A percentile compares a stretch with the other conserved stretches of the same genome.
These are phyloP conservation scores for Mercurialis annua DNA, from an alignment of 345 rosid genomes.

Conservation along the genomic window DNA sequence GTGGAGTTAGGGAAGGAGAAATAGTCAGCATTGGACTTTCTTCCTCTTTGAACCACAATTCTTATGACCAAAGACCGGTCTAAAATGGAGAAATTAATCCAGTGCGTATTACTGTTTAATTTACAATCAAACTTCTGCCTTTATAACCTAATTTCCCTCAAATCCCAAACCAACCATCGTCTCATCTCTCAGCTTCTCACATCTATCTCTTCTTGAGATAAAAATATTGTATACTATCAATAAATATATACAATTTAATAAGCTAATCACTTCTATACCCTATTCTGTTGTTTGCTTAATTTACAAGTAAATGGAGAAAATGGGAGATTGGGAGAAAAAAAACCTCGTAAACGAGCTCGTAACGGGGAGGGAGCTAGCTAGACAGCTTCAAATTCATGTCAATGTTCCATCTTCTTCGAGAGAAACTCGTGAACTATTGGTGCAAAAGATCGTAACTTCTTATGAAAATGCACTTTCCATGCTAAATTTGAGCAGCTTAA, in stretches of 20 bases:
- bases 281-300: no score
- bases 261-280: no score
- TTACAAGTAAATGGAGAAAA: slow-evolving; percentile 25
- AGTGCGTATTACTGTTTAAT: not conserved
- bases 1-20: not conserved
- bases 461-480: slow-evolving; percentile 59
- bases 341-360: slow-evolving; percentile 46
- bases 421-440: slow-evolving; percentile 43
- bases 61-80: slow-evolving; percentile 25
- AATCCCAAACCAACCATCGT: not conserved
- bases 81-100: slow-evolving; percentile 1
- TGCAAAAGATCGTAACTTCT: slow-evolving; percentile 50
- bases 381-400: slow-evolving; percentile 45
- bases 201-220: not conserved
- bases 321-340: slow-evolving; percentile 55
- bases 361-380: slow-evolving; percentile 59
- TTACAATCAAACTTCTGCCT: slow-evolving; percentile 3
- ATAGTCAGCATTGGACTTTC: slow-evolving; percentile 25
- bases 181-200: not conserved
- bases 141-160: not conserved
- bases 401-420: slow-evolving; percentile 39
- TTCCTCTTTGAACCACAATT: slow-evolving; percentile 7
- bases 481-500: slow-evolving; percentile 28
- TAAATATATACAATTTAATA: no score
- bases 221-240: not conserved